Evolutionary conservation across 805 yeast species (phyloP), one percentile per base, ranked within the genome.

Genomic region (Saccharomycopsis javanensis): DNA sequence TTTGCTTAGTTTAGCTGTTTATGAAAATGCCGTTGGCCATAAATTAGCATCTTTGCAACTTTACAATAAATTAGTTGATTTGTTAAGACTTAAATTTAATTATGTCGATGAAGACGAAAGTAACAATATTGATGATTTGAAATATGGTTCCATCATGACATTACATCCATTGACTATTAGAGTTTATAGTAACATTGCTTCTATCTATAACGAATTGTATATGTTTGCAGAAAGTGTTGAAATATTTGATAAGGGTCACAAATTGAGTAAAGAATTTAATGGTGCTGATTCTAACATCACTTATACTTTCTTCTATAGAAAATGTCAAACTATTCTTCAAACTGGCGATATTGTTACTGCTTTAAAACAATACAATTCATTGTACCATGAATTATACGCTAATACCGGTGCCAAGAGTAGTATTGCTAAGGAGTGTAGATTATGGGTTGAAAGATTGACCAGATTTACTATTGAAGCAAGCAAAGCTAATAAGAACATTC

Each of bases 1-100:
- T 45, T 80, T 85, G 67, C 76, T 83, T 64, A 89, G 88, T 70
- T 72, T 91, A 63, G 95, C 94, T 1, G 79, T 76, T 65, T 77
- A 79, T 65, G 97, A 91, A 69, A 72, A 81, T 45, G 71, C 79
- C 8, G 79, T 80, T 62, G 80, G 80, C 35, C 80, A 82, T 63
- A 71, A 79, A 42, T 70, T 75, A 34, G 83, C 85, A 61, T 79
- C 92, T 1, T 73, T 90, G 62, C 76, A 80, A 61, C 71, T 86
- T 58, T 80, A 82, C 68, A 70, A 75, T 57, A 81, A 85, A 66
- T 81, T 88, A 5, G 69, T 86, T 51, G 71, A 76, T 45, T 74
- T 79, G 55, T 81, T 91, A 84, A 63, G 69, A n/a, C 63, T 75
- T 6, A 73, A 82, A n/a, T 79, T 75, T 61, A 86, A 83, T 23